Base-by-base conservation (phyloP, 2,329 filamentous ascomycete species). In the Eurotiales sp. region DNA sequence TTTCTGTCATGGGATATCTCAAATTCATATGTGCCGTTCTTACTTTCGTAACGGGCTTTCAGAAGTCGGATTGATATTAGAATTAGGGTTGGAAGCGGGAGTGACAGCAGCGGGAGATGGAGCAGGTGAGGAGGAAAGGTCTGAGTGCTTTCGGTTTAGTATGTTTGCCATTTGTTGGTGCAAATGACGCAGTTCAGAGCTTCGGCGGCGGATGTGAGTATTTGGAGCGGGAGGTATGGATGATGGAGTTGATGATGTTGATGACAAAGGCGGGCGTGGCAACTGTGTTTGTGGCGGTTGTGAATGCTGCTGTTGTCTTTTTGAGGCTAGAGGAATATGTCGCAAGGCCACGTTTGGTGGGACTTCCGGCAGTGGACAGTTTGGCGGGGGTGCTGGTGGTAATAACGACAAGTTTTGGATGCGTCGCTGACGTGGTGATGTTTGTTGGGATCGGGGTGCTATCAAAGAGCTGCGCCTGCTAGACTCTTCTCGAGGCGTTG, bases 361-460 rank as follows among this genome's bases (percentile, higher is more conserved):
- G 8, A 63, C 53, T 39, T 57, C 55, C 7, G 62, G 62, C 3
- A 64, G 53, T 8, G 62, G 62, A n/a, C 56, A 60, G 42, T 61
- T 53, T 21, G 62, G 62, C 8, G 62, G 62, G 10, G 62, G 62
- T 3, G 60, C 55, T 3, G 62, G 62, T 8, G 62, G 60, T 6
- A 59, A 56, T 25, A 61, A 47, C 10, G 56, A 52, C 10, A 63
- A 43, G 11, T 61, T 58, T 10, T 57, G 56, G 25, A 59, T 57
- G 49, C 58, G 59, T 19, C 54, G 61, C 14, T 47, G 34, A 36
- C 52, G 52, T 40, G 46, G 46, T 4, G 42, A 46, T 4, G 42
- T 50, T 30, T 50, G 52, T 34, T 50, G 52, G 8, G 25, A 43
- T 19, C 43, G 43, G n/a, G 42, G 27, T 5, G 25, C 19, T 14